A percentile compares a stretch with the other conserved stretches of the same genome.
phyloP scores from a whole-genome alignment of 2,329 filamentous ascomycete genomes.

The Verticillium tricorpus region DNA sequence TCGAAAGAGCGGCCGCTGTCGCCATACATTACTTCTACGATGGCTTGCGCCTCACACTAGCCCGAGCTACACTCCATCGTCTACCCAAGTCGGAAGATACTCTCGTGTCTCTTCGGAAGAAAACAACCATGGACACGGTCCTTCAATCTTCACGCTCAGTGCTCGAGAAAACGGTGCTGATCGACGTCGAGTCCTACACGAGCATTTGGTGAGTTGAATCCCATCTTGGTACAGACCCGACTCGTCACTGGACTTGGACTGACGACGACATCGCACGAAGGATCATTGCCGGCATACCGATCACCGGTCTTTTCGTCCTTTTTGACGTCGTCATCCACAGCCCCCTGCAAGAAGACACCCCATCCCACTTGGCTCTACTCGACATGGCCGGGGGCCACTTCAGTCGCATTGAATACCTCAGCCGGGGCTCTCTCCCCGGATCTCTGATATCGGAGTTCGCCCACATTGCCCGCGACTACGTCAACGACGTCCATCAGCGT shows the following conservation, averaged over 20 bases:
- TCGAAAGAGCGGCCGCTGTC: background rate
- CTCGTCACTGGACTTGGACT: background rate
- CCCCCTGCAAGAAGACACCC: conserved; percentile 17
- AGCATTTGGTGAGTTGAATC: conserved; percentile 18
- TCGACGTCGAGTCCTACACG: conserved; percentile 24
- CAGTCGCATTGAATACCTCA: conserved; percentile 33
- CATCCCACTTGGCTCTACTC: conserved; percentile 30
- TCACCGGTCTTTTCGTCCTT: conserved; percentile 32
- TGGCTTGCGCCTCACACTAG: conserved; percentile 20
- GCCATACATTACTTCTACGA: conserved; percentile 21
- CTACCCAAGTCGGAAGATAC: conserved; percentile 6
- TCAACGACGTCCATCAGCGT: conserved; percentile 15
- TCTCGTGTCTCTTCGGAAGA: conserved; percentile 12
- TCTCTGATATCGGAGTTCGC: conserved; percentile 33
- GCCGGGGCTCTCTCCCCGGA: conserved; percentile 27
- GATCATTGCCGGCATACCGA: conserved; percentile 28
- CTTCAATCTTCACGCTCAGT: conserved; percentile 19
- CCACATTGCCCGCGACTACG: conserved; percentile 35
- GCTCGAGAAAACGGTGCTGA: conserved; percentile 20
- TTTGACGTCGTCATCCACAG: conserved; percentile 34
- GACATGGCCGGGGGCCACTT: conserved; percentile 38
- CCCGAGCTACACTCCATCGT: conserved; percentile 18
- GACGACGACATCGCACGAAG: conserved; percentile 9
- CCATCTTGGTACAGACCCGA: background rate
- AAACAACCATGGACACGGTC: conserved; percentile 5